These are phyloP conservation scores for Piper longum DNA, from an alignment of 164 flowering plant genomes.

Conservation along the genomic window DNA sequence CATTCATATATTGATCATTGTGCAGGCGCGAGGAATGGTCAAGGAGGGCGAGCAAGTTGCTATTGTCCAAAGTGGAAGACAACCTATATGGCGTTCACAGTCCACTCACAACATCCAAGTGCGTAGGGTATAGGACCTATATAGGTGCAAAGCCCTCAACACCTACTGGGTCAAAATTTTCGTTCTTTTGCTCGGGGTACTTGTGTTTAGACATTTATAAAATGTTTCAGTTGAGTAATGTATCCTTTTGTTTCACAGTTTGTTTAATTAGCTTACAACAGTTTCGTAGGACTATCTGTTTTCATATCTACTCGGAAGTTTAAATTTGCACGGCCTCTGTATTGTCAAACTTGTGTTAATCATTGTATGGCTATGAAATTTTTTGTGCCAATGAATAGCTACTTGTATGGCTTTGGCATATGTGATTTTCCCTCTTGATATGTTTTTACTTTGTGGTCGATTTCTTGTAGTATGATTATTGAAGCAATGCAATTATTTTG, in stretches of 20 bases:
- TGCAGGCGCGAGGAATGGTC: conserved; percentile 84
- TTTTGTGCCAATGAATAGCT: too few relatives aligned
- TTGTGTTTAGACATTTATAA: background rate
- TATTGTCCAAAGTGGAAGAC: conserved; percentile 85
- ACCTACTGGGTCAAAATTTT: background rate
- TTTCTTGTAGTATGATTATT: too few relatives aligned
- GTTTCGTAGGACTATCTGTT: too few relatives aligned
- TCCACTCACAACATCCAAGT: conserved; percentile 96
- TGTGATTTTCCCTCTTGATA: too few relatives aligned
- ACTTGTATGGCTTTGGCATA: too few relatives aligned
- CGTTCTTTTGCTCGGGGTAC: background rate
- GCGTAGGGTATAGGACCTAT: conserved; percentile 35
- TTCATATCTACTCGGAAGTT: too few relatives aligned
- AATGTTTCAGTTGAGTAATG: background rate
- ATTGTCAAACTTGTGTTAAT: too few relatives aligned
- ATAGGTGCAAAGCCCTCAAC: background rate
- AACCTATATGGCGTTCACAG: conserved; percentile 88
- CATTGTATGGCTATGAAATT: too few relatives aligned
- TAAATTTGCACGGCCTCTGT: too few relatives aligned
- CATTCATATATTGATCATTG: background rate
- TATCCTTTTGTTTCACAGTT: background rate
- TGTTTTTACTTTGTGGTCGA: too few relatives aligned
- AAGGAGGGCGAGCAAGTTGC: conserved; percentile 89
- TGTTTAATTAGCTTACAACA: too few relatives aligned
- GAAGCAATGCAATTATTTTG: too few relatives aligned